Evolutionary conservation across 805 yeast genomes (phyloP).

Genomic region (Ogataea nonfermentans): DNA sequence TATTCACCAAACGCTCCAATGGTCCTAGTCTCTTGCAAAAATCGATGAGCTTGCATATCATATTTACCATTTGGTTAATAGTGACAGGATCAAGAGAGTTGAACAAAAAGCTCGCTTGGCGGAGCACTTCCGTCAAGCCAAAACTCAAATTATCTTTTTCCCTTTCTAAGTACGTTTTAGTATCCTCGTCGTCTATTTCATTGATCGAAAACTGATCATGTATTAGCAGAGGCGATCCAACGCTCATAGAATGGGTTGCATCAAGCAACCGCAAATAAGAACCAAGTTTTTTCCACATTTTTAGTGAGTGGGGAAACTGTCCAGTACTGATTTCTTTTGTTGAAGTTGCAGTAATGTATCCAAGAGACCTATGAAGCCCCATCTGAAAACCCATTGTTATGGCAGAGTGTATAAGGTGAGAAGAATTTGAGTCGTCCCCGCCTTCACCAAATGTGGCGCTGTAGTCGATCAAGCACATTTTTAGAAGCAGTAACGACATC

Average conservation of each 20-base stretch:
- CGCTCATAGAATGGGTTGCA: constrained; percentile 15
- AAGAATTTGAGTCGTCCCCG: constrained; percentile 19
- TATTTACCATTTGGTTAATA: constrained; percentile 10
- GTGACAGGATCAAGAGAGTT: constrained; percentile 8
- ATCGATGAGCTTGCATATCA: constrained; percentile 3
- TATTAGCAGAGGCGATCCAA: constrained; percentile 24
- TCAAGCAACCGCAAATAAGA: constrained; percentile 18
- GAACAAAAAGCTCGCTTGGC: constrained; percentile 2
- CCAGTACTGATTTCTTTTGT: constrained; percentile 1
- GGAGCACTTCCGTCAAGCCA: background rate
- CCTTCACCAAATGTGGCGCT: constrained; percentile 17
- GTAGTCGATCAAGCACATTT: constrained; percentile 7
- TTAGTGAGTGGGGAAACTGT: constrained; percentile 5
- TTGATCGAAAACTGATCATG: constrained; percentile 20
- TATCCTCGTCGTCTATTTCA: background rate
- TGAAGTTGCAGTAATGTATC: constrained; percentile 4
- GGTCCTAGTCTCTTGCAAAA: constrained; percentile 7
- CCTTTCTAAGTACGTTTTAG: background rate
- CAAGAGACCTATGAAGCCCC: constrained; percentile 24
- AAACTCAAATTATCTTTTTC: constrained; percentile 2
- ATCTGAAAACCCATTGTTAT: constrained; percentile 18
- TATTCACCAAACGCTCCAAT: constrained; percentile 4
- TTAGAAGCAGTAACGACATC: constrained; percentile 13
- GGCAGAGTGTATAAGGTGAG: constrained; percentile 9
- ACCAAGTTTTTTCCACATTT: constrained; percentile 20